phyloP scores from a whole-genome alignment of 2,329 filamentous ascomycete species.

The Fusarium phyllophilum region DNA sequence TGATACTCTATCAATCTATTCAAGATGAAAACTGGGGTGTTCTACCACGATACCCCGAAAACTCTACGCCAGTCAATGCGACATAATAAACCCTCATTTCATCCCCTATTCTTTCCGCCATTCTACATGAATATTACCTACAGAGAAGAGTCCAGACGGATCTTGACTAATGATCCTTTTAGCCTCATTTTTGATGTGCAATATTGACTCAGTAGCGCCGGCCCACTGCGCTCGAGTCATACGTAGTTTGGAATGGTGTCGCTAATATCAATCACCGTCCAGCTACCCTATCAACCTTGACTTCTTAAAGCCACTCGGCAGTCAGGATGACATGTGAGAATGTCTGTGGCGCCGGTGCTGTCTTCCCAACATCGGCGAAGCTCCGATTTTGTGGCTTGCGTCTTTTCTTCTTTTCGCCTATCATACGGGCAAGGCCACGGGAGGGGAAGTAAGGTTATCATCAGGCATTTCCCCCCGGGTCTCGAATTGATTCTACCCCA shows the following conservation, averaged over 20 bases:
- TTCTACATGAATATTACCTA: neutral
- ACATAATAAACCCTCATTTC: too few relatives aligned
- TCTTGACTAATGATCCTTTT: neutral
- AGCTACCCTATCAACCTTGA: neutral
- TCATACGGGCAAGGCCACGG: neutral
- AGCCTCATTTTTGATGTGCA: neutral
- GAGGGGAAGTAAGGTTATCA: neutral
- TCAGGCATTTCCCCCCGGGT: neutral
- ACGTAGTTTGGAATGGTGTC: neutral
- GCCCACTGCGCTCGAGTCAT: neutral
- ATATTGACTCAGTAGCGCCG: neutral
- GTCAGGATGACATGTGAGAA: neutral
- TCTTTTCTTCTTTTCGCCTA: neutral
- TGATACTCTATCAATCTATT: neutral
- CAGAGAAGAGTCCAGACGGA: rapidly evolving
- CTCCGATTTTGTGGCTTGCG: neutral
- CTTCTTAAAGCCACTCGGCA: neutral
- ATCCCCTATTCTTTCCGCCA: neutral
- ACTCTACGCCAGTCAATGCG: neutral
- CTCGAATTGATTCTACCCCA: neutral
- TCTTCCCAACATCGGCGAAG: neutral
- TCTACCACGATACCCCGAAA: neutral
- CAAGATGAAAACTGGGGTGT: neutral
- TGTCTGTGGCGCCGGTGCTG: neutral
- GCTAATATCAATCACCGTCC: neutral